Evolutionary conservation across 2,329 filamentous ascomycete genomes (phyloP), one percentile per base, ranked within the genome.

Genomic region (Verticillium longisporum): DNA sequence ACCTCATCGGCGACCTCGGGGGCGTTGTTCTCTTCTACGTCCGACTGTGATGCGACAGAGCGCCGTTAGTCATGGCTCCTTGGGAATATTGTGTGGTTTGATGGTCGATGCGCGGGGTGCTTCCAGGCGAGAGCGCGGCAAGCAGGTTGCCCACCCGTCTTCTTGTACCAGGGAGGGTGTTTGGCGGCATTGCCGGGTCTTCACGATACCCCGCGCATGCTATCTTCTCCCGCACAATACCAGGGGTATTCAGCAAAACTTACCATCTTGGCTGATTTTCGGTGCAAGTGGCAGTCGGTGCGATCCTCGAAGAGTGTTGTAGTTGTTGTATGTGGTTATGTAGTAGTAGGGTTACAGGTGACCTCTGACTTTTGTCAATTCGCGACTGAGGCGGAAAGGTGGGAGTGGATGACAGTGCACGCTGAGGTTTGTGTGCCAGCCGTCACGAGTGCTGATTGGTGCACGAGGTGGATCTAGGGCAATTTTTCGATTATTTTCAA

Each of bases 11-110:
- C 78, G 76, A 86, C 92, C 77, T 91, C 90, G 81, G 91, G 89
- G 80, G 88, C 88, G 81, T 87, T 89, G 82, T 88, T 92, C 90
- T 98, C 94, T 97, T 98, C 95, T 98, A 94, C 94, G 92, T 98
- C 94, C 92, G 94, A 98, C 95, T 97, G 71, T 18, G 45, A 50
- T 50, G 45, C 45, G 45, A 50, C 45, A 50, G 13, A 50, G 45
- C 45, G 45, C 45, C 18, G 45, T 50, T 50, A 50, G 45, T 18
- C 45, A 50, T n/a, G n/a, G 9, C 21, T 50, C 45, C 7, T 50
- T 50, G 7, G 45, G 38, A 13, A n/a, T n/a, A 11, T 50, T 26
- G 45, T 50, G 45, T 11, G 45, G 45, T 45, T n/a, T 18, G 45
- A 10, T 9, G 18, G 45, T 10, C n/a, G 45, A 3, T 50, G 45